Evolutionary conservation across 257 asterid species (phyloP).

Genomic region (Solanum clarkiae): DNA sequence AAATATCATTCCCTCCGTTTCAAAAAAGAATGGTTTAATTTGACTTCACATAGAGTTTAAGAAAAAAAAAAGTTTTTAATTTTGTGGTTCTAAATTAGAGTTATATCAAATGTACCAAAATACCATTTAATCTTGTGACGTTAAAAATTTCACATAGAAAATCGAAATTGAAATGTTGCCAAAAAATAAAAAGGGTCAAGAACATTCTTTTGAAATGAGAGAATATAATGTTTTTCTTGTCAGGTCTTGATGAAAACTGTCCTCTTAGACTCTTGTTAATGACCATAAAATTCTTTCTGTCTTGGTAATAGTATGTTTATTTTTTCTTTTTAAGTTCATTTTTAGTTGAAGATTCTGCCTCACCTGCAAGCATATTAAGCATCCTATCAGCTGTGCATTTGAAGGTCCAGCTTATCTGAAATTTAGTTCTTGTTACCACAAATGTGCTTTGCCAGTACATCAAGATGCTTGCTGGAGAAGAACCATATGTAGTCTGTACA

Average conservation of each 20-base stretch:
- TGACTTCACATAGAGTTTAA: no score
- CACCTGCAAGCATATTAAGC: background rate
- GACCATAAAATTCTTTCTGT: background rate
- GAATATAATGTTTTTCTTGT: background rate
- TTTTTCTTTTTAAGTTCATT: background rate
- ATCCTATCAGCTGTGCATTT: background rate
- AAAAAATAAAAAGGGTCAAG: no score
- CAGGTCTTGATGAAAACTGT: background rate
- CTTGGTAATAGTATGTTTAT: background rate
- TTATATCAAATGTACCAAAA: no score
- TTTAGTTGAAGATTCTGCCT: background rate
- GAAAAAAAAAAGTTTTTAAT: no score
- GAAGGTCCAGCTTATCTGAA: background rate
- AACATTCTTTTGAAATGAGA: no score
- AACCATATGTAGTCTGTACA: background rate
- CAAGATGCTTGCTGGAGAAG: background rate
- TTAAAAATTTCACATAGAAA: no score
- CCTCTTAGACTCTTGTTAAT: background rate
- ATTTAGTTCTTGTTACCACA: background rate
- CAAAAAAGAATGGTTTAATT: no score
- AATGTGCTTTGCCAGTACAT: background rate
- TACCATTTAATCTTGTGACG: no score
- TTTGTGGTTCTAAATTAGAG: no score
- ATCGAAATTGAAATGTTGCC: no score
- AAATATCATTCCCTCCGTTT: background rate